Evolutionary conservation across 345 rosid species (phyloP).

Genomic region (Gossypium turneri): DNA sequence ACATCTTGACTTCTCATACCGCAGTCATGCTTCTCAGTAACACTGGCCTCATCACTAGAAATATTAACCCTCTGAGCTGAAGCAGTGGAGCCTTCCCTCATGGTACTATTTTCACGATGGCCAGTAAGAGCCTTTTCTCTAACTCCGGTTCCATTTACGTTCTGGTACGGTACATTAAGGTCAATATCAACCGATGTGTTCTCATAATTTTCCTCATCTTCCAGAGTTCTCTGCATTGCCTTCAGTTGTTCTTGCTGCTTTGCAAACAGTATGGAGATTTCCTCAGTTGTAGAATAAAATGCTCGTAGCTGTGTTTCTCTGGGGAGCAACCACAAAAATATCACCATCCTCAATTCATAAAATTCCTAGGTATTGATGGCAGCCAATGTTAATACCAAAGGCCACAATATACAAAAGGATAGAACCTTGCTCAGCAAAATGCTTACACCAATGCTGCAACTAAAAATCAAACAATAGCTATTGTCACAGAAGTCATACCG

Average conservation of each 20-base stretch:
- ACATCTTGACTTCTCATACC: slow-evolving; percentile 65
- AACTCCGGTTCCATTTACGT: slow-evolving; percentile 19
- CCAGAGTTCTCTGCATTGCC: slow-evolving; percentile 87
- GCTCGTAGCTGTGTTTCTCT: slow-evolving; percentile 94
- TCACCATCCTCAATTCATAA: slow-evolving; percentile 2
- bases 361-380: neutral
- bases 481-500: slow-evolving; percentile 46
- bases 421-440: neutral
- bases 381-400: neutral
- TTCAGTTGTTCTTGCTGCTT: slow-evolving; percentile 97
- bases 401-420: neutral
- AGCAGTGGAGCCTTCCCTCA: slow-evolving; percentile 47
- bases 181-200: slow-evolving; percentile 68
- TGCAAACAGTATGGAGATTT: slow-evolving; percentile 61
- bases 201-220: slow-evolving; percentile 88
- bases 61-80: slow-evolving; percentile 43
- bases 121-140: slow-evolving; percentile 32
- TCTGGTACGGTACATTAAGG: slow-evolving; percentile 35
- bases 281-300: slow-evolving; percentile 95
- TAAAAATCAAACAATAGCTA: slow-evolving; percentile 9
- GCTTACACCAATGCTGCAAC: neutral
- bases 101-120: slow-evolving; percentile 24
- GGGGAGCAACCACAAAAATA: slow-evolving; percentile 25
- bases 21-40: slow-evolving; percentile 84
- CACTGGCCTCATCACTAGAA: slow-evolving; percentile 68